Conservation (phyloP, 2,329 filamentous ascomycete genomes). For the Diplodia seriata region DNA sequence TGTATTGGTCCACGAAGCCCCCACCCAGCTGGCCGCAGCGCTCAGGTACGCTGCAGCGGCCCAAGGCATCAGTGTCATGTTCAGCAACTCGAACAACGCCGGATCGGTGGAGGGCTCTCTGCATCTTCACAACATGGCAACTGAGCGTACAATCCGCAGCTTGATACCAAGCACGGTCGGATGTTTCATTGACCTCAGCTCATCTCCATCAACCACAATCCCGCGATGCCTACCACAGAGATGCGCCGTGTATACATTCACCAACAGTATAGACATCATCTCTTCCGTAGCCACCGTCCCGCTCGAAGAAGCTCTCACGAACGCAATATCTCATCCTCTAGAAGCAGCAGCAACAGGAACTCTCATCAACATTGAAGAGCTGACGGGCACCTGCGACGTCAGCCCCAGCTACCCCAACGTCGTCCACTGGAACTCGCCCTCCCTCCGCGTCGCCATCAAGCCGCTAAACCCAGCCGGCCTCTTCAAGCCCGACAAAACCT, state of each 20-base stretch:
- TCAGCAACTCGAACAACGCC: background rate
- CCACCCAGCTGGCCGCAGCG: background rate
- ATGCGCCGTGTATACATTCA: background rate
- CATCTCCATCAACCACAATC: background rate
- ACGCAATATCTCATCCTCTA: background rate
- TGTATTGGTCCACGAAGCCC: background rate
- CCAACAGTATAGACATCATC: background rate
- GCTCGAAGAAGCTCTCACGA: background rate
- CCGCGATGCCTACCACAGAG: background rate
- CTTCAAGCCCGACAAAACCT: constrained; percentile 35
- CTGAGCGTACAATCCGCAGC: background rate
- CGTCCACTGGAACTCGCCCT: background rate
- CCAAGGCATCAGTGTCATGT: background rate
- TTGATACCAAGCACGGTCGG: background rate
- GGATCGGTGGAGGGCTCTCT: background rate
- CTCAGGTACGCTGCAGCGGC: background rate
- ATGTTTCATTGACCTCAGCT: constrained; percentile 4
- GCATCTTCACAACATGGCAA: background rate
- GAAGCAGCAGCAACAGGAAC: too few relatives aligned
- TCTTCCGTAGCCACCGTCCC: background rate
- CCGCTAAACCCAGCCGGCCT: background rate
- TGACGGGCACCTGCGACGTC: background rate
- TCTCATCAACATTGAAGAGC: background rate
- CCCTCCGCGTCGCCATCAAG: background rate
- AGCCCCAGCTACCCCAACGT: background rate